These are phyloP conservation scores for Trichosporon sp. DNA, from an alignment of 1,284 basidiomycete genomes.

Conservation along the genomic window DNA sequence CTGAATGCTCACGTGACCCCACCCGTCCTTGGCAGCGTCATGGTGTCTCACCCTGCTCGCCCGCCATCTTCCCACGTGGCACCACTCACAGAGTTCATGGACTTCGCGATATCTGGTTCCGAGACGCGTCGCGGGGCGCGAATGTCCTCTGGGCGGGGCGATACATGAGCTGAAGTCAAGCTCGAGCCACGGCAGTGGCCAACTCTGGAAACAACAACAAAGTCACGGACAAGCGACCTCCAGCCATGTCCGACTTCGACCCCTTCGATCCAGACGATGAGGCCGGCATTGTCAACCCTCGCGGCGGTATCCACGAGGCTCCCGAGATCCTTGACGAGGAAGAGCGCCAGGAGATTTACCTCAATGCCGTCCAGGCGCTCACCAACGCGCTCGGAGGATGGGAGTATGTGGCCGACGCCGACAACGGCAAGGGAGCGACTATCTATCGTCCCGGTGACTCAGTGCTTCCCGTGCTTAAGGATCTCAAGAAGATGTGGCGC, in stretches of 20 bases:
- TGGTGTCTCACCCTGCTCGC: too few species aligned
- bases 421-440: slow-evolving; percentile 47
- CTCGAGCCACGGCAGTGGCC: too few species aligned
- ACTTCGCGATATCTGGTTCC: not conserved
- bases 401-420: slow-evolving; percentile 53
- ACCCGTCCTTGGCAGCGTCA: too few species aligned
- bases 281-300: not conserved
- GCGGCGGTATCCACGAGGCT: not conserved
- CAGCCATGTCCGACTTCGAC: slow-evolving; percentile 8
- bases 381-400: slow-evolving; percentile 47
- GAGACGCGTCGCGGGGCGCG: slow-evolving; percentile 2
- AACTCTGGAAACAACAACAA: slow-evolving; percentile 4
- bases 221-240: not conserved
- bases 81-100: not conserved
- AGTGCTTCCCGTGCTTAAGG: slow-evolving; percentile 75
- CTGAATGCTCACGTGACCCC: not conserved
- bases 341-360: slow-evolving; percentile 38
- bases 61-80: not conserved
- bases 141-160: not conserved
- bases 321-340: slow-evolving; percentile 16
- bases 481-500: slow-evolving; percentile 88
- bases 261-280: slow-evolving; percentile 6
- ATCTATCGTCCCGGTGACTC: slow-evolving; percentile 78
- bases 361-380: slow-evolving; percentile 43
- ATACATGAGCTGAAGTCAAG: not conserved